phyloP scores from a whole-genome alignment of 2,329 filamentous ascomycete species.

The Aspergillus alliaceus region DNA sequence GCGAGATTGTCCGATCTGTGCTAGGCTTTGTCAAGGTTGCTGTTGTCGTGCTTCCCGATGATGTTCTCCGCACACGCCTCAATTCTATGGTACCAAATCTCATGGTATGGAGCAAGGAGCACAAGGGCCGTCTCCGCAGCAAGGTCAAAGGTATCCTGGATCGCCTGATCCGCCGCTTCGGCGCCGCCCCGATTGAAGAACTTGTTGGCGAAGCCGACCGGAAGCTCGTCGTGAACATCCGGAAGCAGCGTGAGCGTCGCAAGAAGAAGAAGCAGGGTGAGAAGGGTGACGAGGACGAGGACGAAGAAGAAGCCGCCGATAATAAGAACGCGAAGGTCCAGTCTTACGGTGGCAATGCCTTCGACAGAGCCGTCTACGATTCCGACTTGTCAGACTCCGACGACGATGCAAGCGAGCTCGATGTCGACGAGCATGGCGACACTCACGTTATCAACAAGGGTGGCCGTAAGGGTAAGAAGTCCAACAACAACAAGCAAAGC shows the following conservation, averaged over 20 bases:
- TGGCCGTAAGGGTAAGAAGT: slow-evolving; percentile 47
- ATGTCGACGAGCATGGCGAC: slow-evolving; percentile 38
- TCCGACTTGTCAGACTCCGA: slow-evolving; percentile 89
- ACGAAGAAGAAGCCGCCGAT: slow-evolving; percentile 52
- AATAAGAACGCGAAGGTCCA: slow-evolving; percentile 39
- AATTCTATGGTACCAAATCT: slow-evolving; percentile 79
- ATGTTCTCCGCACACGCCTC: slow-evolving; percentile 76
- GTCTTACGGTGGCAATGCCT: slow-evolving; percentile 21
- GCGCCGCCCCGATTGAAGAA: slow-evolving; percentile 75
- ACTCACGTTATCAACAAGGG: slow-evolving; percentile 40
- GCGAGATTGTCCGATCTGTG: slow-evolving; percentile 92
- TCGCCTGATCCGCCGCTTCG: slow-evolving; percentile 88
- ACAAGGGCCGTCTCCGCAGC: slow-evolving; percentile 93
- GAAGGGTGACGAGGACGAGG: slow-evolving; percentile 58
- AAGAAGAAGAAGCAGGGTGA: slow-evolving; percentile 82
- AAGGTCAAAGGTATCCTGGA: slow-evolving; percentile 99
- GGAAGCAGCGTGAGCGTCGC: slow-evolving; percentile 86
- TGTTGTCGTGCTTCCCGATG: slow-evolving; percentile 77
- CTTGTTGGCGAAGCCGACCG: slow-evolving; percentile 81
- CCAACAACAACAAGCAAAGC: slow-evolving; percentile 50
- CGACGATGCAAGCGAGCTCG: slow-evolving; percentile 53
- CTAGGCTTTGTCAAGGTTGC: slow-evolving; percentile 97
- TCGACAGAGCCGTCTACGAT: slow-evolving; percentile 58
- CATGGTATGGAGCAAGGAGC: slow-evolving; percentile 95
- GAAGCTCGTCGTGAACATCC: slow-evolving; percentile 90